Percentiles rank a stretch among this genome's conserved stretches.
These are phyloP conservation scores for Gastroboletus turbinatus DNA, from an alignment of 1,284 basidiomycete species.

Conservation along the genomic window DNA sequence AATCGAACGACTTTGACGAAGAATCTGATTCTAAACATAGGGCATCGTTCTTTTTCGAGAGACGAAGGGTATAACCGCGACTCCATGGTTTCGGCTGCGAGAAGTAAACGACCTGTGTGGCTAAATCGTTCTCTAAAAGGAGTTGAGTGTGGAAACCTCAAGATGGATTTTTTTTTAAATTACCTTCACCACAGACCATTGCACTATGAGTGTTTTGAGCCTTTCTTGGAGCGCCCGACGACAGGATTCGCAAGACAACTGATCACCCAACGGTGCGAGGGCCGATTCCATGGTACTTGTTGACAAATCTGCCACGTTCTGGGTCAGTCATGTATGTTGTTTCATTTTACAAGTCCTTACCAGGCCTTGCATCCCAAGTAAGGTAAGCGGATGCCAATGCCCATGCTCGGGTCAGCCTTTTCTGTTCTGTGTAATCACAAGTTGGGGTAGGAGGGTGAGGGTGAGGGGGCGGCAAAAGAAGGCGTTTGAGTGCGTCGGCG, in stretches of 20 bases:
- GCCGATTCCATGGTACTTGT: slow-evolving; percentile 61
- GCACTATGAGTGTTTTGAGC: slow-evolving; percentile 63
- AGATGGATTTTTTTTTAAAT: background rate
- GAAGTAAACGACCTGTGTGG: background rate
- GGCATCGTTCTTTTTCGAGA: background rate
- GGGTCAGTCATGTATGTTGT: slow-evolving; percentile 10
- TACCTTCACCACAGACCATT: slow-evolving; percentile 80
- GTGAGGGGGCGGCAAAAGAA: slow-evolving; percentile 61
- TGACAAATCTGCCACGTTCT: slow-evolving; percentile 48
- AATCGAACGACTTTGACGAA: background rate
- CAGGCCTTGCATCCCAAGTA: slow-evolving; percentile 67
- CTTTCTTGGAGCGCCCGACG: slow-evolving; percentile 58
- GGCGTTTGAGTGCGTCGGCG: slow-evolving; percentile 51
- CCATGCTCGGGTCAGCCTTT: slow-evolving; percentile 63
- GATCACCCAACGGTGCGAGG: slow-evolving; percentile 55
- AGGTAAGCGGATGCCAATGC: slow-evolving; percentile 66
- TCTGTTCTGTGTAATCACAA: slow-evolving; percentile 63
- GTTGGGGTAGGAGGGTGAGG: slow-evolving; percentile 56
- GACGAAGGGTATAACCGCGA: slow-evolving; percentile 10
- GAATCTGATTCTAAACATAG: background rate
- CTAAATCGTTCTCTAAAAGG: slow-evolving; percentile 35
- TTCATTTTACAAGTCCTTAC: slow-evolving; percentile 34
- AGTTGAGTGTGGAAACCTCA: slow-evolving; percentile 10
- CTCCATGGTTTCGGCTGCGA: background rate
- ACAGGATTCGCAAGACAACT: slow-evolving; percentile 62